A percentile compares a stretch with the other conserved stretches of the same genome.
Evolutionary conservation across 768 basidiomycete species (phyloP).

Genomic region (Termitomyces sp.): DNA sequence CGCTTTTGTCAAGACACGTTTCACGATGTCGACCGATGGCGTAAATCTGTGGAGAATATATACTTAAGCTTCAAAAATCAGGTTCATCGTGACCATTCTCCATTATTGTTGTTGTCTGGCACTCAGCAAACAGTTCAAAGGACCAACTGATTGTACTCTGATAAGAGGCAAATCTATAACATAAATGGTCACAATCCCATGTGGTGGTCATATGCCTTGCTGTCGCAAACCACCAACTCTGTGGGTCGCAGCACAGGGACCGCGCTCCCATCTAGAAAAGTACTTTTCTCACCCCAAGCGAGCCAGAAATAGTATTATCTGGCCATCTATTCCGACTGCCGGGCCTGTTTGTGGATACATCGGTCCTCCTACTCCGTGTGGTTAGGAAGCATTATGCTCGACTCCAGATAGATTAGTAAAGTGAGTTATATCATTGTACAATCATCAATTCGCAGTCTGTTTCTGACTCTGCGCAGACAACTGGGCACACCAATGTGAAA

Average conservation of each 20-base stretch:
- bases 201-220: neutral
- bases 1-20: neutral
- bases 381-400: neutral
- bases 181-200: neutral
- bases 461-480: neutral
- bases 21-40: neutral
- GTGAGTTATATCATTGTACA: neutral
- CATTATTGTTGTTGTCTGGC: neutral
- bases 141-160: neutral
- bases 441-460: neutral
- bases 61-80: neutral
- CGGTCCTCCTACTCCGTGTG: neutral
- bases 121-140: neutral
- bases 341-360: neutral
- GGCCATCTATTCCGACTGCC: neutral
- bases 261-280: neutral
- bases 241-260: neutral
- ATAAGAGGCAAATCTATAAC: neutral
- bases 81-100: neutral
- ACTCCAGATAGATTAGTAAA: neutral
- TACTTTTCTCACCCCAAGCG: neutral
- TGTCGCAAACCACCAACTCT: neutral
- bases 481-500: neutral
- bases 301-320: neutral
- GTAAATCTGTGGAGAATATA: neutral